These are phyloP conservation scores for Candida sphagnicola DNA, from an alignment of 805 yeast genomes.

Conservation along the genomic window DNA sequence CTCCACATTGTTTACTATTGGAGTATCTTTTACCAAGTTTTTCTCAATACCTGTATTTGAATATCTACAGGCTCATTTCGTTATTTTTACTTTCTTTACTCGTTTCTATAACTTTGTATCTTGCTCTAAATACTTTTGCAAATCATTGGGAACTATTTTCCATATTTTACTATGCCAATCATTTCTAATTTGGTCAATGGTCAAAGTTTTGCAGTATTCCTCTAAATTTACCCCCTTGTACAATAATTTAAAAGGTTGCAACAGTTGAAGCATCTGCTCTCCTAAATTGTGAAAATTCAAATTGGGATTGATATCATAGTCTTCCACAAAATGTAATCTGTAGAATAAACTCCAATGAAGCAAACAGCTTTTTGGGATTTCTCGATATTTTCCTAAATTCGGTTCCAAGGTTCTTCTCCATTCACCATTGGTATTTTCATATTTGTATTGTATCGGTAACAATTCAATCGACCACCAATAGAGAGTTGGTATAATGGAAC, in stretches of 20 bases:
- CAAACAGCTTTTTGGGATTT: constrained; percentile 42
- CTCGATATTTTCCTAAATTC: constrained; percentile 51
- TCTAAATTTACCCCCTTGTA: constrained; percentile 7
- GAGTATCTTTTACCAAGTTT: too few species aligned
- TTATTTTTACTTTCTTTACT: too few species aligned
- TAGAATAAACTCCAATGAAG: constrained; percentile 66
- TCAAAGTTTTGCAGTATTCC: constrained; percentile 11
- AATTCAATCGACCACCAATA: constrained; percentile 64
- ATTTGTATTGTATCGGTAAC: constrained; percentile 53
- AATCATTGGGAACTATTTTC: constrained; percentile 31
- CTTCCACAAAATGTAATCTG: constrained; percentile 44
- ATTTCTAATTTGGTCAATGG: constrained; percentile 13
- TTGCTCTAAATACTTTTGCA: constrained; percentile 13
- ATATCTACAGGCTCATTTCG: too few species aligned
- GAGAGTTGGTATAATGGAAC: constrained; percentile 18
- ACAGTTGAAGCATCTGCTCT: constrained; percentile 16
- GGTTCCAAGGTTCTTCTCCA: constrained; percentile 53
- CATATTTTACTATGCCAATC: constrained; percentile 20
- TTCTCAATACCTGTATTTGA: too few species aligned
- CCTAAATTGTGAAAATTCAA: constrained; percentile 16
- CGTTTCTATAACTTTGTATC: constrained; percentile 7
- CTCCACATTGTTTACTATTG: too few species aligned
- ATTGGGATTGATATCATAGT: constrained; percentile 38
- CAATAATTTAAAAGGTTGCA: constrained; percentile 9
- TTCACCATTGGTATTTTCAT: constrained; percentile 43